Evolutionary conservation across 1,139 yeast genomes (phyloP), one percentile per base, ranked within the genome.

Genomic region (Kodamaea ohmeri): DNA sequence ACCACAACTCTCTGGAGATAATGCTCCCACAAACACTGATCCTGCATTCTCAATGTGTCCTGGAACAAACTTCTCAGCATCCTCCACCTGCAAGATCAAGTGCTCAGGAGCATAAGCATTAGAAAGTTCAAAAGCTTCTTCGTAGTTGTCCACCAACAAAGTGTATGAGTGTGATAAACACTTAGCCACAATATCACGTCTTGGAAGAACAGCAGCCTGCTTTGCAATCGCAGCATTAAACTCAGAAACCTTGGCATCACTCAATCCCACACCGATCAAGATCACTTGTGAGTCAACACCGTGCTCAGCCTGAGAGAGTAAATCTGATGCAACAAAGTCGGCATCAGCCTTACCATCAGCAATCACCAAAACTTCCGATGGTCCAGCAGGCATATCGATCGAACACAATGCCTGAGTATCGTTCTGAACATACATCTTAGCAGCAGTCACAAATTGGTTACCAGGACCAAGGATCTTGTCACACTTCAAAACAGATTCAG

Each of bases 301-400:
- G 60, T 92, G 99, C 67, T 92, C 99, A 20, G 99, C 99, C 68
- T 92, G 99, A 0, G 97, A 90, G 44, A 92, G 73, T 58, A 92
- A 73, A 59, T 92, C 99, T 51, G 92, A 80, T 16, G 97, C 98
- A 25, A 92, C 98, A 63, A 87, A 92, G 53, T 90, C 96, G 12
- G 95, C 90, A 62, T 88, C 96, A 4, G 97, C 88, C 35, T 76
- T 58, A 42, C 71, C 75, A 60, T 92, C 99, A 32, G 97, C 96
- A 52, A 92, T 73, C 13, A 92, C 97, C 46, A 92, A 73, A 12
- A 92, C 99, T 65, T 92, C 99, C 38, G 96, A 85, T 19, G 99
- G 99, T 4, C 99, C 99, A 17, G 99, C 99, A 34, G 99, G 99
- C 97, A 92, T 90, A 62, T 92, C 99, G 51, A 92, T 94, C 24